These are phyloP conservation scores for Backusella mclennaniae DNA, from an alignment of 192 early-diverging fungal species.

Conservation along the genomic window DNA sequence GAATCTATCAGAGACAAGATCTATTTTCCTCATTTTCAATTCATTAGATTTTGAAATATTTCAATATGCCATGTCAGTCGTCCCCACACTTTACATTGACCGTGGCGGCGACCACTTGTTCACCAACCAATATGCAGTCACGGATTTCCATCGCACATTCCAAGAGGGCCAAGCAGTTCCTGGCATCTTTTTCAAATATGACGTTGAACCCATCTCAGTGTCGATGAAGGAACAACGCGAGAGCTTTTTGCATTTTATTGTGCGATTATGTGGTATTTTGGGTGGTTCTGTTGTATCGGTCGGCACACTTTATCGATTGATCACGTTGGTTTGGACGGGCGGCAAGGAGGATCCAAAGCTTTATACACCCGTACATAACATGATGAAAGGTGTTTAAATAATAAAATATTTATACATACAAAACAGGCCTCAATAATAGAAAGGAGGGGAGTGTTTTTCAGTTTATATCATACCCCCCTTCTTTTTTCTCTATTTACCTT, in stretches of 20 bases:
- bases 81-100: conserved; percentile 77
- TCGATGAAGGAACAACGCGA: conserved; percentile 65
- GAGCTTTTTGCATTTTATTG: conserved; percentile 70
- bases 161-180: conserved; percentile 33
- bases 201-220: conserved; percentile 86
- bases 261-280: conserved; percentile 81
- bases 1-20: background rate
- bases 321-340: conserved; percentile 32
- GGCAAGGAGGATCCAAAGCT: conserved; percentile 35
- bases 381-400: conserved; percentile 29
- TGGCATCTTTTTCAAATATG: conserved; percentile 90
- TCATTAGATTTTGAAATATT: conserved; percentile 67
- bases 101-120: conserved; percentile 48
- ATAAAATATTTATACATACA: background rate
- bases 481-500: too few relatives aligned
- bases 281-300: conserved; percentile 79
- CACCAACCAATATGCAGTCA: conserved; percentile 97
- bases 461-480: too few relatives aligned
- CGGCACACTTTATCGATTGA: conserved; percentile 53
- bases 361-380: conserved; percentile 28
- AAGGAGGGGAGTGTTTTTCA: too few relatives aligned
- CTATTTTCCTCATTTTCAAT: background rate
- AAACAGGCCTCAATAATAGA: too few relatives aligned
- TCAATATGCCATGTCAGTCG: conserved; percentile 85
- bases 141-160: conserved; percentile 60